Evolutionary conservation across 371 early-diverging fungal genomes (phyloP).

Genomic region (Smittium culicis): DNA sequence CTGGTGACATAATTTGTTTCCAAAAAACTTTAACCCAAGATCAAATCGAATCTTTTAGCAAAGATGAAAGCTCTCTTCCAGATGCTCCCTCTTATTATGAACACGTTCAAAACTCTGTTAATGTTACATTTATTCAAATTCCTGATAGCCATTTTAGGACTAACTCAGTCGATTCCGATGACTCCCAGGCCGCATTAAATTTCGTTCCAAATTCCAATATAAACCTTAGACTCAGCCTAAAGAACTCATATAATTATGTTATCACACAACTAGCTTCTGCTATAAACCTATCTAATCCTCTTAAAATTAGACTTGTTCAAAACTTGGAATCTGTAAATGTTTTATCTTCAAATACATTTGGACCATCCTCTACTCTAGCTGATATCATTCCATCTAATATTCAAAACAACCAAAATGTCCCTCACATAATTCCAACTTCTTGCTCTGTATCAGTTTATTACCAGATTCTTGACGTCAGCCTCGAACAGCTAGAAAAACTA

Average conservation of each 20-base stretch:
- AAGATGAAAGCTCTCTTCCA: constrained; percentile 16
- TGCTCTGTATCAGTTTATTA: constrained; percentile 41
- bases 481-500: constrained; percentile 70
- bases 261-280: constrained; percentile 40
- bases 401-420: neutral
- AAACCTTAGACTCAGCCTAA: constrained; percentile 43
- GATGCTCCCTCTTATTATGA: constrained; percentile 60
- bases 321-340: neutral
- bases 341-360: neutral
- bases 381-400: constrained; percentile 11
- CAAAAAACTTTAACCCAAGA: constrained; percentile 35
- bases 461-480: constrained; percentile 63
- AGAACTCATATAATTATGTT: constrained; percentile 47
- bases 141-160: neutral
- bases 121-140: constrained; percentile 25
- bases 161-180: neutral
- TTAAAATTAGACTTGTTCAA: constrained; percentile 44
- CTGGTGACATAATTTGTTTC: constrained; percentile 83
- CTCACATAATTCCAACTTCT: constrained; percentile 12
- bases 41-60: constrained; percentile 12
- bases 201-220: constrained; percentile 12
- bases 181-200: constrained; percentile 2
- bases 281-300: constrained; percentile 40
- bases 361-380: constrained; percentile 15
- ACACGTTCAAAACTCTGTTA: constrained; percentile 44